Conservation (phyloP, 2,329 filamentous ascomycete genomes). For the Harringtonia aguacate region DNA sequence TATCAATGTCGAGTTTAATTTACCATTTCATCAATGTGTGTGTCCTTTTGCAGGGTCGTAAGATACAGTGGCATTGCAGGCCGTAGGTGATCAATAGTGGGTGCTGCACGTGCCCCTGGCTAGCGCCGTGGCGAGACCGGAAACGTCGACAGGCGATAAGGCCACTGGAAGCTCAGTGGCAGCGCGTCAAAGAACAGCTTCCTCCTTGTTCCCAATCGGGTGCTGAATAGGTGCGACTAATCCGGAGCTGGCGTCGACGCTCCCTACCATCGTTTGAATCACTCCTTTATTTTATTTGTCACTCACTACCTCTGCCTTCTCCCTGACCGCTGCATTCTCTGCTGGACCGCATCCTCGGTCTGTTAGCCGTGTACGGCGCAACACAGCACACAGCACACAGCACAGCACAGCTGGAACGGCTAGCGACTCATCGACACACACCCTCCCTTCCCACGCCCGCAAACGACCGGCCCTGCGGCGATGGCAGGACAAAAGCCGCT, state of each 20-base stretch:
- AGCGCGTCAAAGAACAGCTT: no score
- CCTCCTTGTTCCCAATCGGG: constrained; percentile 7
- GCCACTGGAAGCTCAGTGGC: no score
- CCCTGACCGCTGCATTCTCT: no score
- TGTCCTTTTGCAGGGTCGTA: no score
- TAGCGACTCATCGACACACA: no score
- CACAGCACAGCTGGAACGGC: no score
- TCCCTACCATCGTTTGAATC: background rate
- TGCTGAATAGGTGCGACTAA: constrained; percentile 8
- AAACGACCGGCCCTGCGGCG: background rate
- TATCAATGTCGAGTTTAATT: constrained; percentile 2
- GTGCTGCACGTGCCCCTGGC: background rate
- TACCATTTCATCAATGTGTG: background rate
- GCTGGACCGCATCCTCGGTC: no score
- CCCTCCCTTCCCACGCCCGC: no score
- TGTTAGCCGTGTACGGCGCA: no score
- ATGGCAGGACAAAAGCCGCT: no score
- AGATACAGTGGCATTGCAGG: background rate
- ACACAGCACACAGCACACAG: no score
- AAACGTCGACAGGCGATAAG: background rate
- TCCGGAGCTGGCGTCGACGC: background rate
- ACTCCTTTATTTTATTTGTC: background rate
- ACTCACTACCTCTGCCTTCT: no score
- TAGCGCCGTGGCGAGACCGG: background rate
- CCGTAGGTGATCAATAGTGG: background rate